Evolutionary conservation across 2,329 filamentous ascomycete genomes (phyloP), one percentile per base, ranked within the genome.

Genomic region (Salinomyces thailandicus): DNA sequence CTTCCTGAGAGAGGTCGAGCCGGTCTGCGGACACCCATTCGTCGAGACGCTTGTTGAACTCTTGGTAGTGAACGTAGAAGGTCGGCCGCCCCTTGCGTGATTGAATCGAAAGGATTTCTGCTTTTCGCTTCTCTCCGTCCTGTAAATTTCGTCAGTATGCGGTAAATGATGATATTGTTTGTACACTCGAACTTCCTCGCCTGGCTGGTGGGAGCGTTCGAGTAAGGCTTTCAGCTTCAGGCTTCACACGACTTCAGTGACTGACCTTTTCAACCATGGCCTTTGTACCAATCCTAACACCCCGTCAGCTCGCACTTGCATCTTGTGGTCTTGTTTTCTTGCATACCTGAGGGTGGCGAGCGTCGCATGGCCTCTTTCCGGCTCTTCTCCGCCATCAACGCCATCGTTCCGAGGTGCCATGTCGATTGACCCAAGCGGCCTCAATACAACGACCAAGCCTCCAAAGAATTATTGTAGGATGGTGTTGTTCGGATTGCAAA

Each of bases 1-100:
- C 91, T 52, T 95, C 87, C 48, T 85, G 79, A 1, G 73, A 69
- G 39, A 98, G 79, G 58, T 96, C 85, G 48, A 98, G 85, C 22
- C 91, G 76, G 22, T 75, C 71, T 18, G 81, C 74, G 2, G 82
- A 72, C 7, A 98, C 79, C 91, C 91, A 98, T 68, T 98, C 91
- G 50, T 79, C 75, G 19, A 79, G 66, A 68, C 77, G 76, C 52
- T 96, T 96, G 65, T 96, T 96, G 74, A 95, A 96, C 54, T 93
- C 93, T 56, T 94, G 85, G 59, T 95, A 96, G 61, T 96, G 93
- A 53, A 93, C 93, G 62, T 95, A 95, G 57, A 89, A 95, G 37
- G 84, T 82, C 26, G 85, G 81, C 12, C 82, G 80, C 53, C 85
- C 89, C 61, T 93, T 93, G 15, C 84, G 82, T 41, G 87, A 84